Conservation (phyloP, 371 early-diverging fungal genomes). For the Zopfochytrium polystomum region DNA sequence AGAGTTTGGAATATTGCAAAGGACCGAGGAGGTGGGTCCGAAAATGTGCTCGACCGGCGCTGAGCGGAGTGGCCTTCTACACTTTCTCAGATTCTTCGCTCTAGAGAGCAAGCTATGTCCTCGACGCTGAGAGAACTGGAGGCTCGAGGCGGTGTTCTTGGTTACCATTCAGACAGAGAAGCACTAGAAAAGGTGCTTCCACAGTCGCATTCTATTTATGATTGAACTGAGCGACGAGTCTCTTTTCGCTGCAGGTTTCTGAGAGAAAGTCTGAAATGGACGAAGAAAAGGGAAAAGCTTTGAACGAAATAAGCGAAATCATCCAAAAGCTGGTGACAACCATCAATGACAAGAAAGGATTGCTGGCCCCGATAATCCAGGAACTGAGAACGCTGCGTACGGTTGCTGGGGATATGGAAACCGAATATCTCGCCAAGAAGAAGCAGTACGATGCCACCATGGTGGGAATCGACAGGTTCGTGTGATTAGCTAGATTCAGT, state of each 20-base stretch:
- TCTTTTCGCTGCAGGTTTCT: slow-evolving; percentile 30
- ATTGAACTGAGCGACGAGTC: neutral
- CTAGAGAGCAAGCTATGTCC: slow-evolving; percentile 31
- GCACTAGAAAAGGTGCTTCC: slow-evolving; percentile 45
- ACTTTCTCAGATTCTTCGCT: slow-evolving; percentile 33
- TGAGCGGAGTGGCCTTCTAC: too few species aligned
- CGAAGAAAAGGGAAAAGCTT: slow-evolving; percentile 47
- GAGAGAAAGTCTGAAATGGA: slow-evolving; percentile 51
- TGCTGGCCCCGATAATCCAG: slow-evolving; percentile 49
- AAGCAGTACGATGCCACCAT: slow-evolving; percentile 47
- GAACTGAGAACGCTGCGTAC: slow-evolving; percentile 47
- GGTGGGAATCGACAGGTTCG: slow-evolving; percentile 50
- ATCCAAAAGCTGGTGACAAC: slow-evolving; percentile 41
- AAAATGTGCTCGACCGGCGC: too few species aligned
- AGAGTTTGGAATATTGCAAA: slow-evolving; percentile 50
- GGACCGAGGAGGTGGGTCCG: slow-evolving; percentile 54
- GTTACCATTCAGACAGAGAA: slow-evolving; percentile 44
- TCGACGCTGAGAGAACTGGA: slow-evolving; percentile 36
- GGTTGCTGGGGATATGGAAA: slow-evolving; percentile 42
- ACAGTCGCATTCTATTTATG: slow-evolving; percentile 1
- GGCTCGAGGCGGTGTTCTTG: slow-evolving; percentile 42
- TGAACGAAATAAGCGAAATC: slow-evolving; percentile 49
- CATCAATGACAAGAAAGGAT: slow-evolving; percentile 50
- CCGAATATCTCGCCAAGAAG: slow-evolving; percentile 50
- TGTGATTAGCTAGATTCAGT: too few species aligned